Percentiles rank a stretch among this genome's conserved stretches.
These are phyloP conservation scores for Fusarium musae DNA, from an alignment of 2,329 filamentous ascomycete species.

Conservation along the genomic window DNA sequence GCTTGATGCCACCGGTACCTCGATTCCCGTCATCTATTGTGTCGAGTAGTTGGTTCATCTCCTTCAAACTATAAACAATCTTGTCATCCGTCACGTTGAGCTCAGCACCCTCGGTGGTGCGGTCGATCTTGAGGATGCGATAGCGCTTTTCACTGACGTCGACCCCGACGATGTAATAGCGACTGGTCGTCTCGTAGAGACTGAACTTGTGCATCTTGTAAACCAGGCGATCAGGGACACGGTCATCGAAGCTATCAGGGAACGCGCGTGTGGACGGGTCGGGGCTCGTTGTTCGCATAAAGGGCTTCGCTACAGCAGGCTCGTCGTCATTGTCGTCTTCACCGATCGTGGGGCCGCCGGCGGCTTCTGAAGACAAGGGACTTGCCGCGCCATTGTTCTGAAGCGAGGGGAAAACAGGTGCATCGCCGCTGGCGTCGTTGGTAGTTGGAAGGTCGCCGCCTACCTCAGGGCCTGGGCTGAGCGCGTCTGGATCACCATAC, in stretches of 20 bases:
- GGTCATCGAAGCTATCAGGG: constrained; percentile 49
- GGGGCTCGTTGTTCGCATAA: constrained; percentile 66
- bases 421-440: constrained; percentile 32
- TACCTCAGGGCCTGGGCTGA: constrained; percentile 33
- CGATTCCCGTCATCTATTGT: constrained; percentile 97
- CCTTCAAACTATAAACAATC: constrained; percentile 89
- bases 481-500: constrained; percentile 37
- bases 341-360: constrained; percentile 36
- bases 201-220: constrained; percentile 94
- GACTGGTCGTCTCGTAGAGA: constrained; percentile 93
- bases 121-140: constrained; percentile 93
- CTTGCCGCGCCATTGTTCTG: constrained; percentile 51
- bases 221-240: constrained; percentile 52
- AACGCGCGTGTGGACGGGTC: constrained; percentile 51
- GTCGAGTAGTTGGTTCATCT: constrained; percentile 93
- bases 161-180: constrained; percentile 94
- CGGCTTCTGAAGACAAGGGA: constrained; percentile 40
- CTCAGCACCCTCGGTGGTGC: constrained; percentile 80
- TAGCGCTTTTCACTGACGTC: constrained; percentile 91
- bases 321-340: constrained; percentile 70
- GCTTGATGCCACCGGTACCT: constrained; percentile 85
- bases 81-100: constrained; percentile 92
- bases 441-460: constrained; percentile 27
- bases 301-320: constrained; percentile 66
- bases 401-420: constrained; percentile 50